phyloP scores from a whole-genome alignment of 2,329 filamentous ascomycete species.

The Claviceps sp. region DNA sequence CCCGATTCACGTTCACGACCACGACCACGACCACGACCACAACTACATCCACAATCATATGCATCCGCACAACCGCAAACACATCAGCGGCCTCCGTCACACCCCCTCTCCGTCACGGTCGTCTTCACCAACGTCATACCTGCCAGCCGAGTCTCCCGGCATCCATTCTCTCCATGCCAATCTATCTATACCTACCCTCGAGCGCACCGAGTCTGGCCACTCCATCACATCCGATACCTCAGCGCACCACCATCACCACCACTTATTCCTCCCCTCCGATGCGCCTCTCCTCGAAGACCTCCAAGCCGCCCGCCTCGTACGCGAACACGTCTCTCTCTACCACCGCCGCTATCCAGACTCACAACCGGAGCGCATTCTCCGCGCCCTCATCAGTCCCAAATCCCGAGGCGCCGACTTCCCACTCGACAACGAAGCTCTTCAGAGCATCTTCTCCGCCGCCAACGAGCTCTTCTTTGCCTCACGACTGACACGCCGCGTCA shows the following conservation, averaged over 20 bases:
- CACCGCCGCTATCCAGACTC: constrained; percentile 33
- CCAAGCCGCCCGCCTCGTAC: constrained; percentile 35
- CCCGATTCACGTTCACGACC: constrained; percentile 4
- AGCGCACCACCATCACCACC: constrained; percentile 13
- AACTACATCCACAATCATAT: constrained; percentile 6
- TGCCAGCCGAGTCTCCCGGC: not conserved
- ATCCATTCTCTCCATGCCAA: not conserved
- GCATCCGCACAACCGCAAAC: not conserved
- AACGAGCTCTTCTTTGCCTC: constrained; percentile 51
- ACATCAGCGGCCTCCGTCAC: constrained; percentile 9
- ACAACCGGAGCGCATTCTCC: constrained; percentile 43
- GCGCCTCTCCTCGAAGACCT: constrained; percentile 20
- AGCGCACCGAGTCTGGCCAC: constrained; percentile 35
- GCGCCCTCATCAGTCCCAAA: constrained; percentile 40
- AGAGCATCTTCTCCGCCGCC: constrained; percentile 44
- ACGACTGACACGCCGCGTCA: constrained; percentile 40
- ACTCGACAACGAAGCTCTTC: constrained; percentile 43
- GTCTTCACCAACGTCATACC: constrained; percentile 10
- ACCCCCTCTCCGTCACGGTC: constrained; percentile 8
- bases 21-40: constrained; percentile 1
- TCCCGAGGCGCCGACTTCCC: constrained; percentile 31
- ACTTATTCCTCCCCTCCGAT: constrained; percentile 16
- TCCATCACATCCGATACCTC: constrained; percentile 30
- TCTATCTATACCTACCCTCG: constrained; percentile 20
- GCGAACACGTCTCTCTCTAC: constrained; percentile 30